Evolutionary conservation across 768 basidiomycete species (phyloP).

Genomic region (Panaeolus papilionaceus): DNA sequence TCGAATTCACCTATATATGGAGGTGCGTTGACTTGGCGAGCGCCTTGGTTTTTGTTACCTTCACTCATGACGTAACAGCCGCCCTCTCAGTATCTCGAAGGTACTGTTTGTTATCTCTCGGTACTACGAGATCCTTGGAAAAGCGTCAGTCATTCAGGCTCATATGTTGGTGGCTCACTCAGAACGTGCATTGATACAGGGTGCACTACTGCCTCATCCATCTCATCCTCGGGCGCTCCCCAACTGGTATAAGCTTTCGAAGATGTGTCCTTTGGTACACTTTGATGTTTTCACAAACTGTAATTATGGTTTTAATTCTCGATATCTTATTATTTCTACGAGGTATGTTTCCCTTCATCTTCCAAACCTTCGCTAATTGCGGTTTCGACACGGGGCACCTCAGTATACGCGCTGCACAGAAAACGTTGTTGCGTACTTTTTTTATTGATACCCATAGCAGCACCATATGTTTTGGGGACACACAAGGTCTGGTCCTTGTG

Average conservation of each 20-base stretch:
- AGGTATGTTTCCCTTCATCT: background rate
- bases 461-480: background rate
- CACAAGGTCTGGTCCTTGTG: background rate
- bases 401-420: background rate
- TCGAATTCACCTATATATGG: constrained; percentile 6
- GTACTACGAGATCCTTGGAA: background rate
- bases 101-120: background rate
- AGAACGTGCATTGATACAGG: background rate
- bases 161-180: background rate
- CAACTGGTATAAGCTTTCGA: background rate
- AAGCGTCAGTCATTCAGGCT: background rate
- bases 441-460: background rate
- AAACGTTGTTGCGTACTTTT: background rate
- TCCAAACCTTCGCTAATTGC: background rate
- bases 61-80: background rate
- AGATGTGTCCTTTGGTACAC: background rate
- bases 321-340: background rate
- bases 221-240: background rate
- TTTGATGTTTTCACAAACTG: background rate
- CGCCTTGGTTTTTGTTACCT: background rate
- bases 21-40: background rate
- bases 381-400: background rate
- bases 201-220: background rate
- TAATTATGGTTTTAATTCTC: background rate
- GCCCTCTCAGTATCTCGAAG: background rate